These are phyloP conservation scores for Aspergillus chevalieri DNA, from an alignment of 2,329 filamentous ascomycete species.

Conservation along the genomic window DNA sequence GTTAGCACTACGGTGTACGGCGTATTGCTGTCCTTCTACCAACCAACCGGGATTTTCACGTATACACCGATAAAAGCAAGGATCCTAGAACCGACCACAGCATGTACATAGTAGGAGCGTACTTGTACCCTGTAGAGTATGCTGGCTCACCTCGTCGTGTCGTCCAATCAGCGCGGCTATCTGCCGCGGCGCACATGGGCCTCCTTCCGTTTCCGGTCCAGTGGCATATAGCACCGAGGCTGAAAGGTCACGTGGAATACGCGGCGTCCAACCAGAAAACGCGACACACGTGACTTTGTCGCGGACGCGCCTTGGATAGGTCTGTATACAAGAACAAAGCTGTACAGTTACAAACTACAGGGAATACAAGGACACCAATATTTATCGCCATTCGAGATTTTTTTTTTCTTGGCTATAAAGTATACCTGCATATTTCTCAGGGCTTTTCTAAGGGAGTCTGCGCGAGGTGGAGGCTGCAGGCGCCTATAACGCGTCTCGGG, in stretches of 20 bases:
- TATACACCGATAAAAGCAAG: too few relatives aligned
- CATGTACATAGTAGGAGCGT: too few relatives aligned
- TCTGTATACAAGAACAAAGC: conserved; percentile 1
- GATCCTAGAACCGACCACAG: too few relatives aligned
- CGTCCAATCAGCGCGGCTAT: background rate
- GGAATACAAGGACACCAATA: background rate
- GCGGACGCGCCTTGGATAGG: conserved; percentile 14
- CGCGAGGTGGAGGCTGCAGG: conserved; percentile 22
- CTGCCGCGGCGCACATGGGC: background rate
- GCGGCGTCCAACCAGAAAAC: conserved; percentile 16
- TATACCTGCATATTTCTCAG: conserved; percentile 10
- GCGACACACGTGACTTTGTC: conserved; percentile 14
- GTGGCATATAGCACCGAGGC: conserved; percentile 1
- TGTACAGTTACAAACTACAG: background rate
- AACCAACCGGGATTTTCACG: too few relatives aligned
- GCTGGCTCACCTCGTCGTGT: background rate
- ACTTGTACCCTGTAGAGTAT: too few relatives aligned
- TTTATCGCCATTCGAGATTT: background rate
- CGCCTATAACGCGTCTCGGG: conserved; percentile 37
- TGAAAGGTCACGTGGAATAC: conserved; percentile 13
- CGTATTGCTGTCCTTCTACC: too few relatives aligned
- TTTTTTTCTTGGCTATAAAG: conserved; percentile 3
- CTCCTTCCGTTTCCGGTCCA: conserved; percentile 4
- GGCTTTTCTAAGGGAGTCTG: conserved; percentile 10
- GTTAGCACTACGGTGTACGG: too few relatives aligned